These are phyloP conservation scores for Metschnikowia vanudenii DNA, from an alignment of 805 yeast species.

Conservation along the genomic window DNA sequence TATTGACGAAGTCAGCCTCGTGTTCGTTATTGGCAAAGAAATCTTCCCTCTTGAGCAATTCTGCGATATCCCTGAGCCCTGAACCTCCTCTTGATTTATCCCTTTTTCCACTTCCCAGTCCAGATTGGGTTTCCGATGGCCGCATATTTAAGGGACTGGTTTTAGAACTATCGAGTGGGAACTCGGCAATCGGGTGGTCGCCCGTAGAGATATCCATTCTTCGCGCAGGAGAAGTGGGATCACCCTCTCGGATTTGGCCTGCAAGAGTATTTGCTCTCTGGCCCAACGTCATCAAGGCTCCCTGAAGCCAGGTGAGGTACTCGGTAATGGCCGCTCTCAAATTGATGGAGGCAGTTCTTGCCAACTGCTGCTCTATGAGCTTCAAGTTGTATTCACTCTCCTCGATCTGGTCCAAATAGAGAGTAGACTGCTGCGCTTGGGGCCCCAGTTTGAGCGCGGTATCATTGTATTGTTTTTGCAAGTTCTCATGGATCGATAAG, in stretches of 20 bases:
- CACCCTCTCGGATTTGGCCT: conserved; percentile 8
- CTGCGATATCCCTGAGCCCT: conserved; percentile 7
- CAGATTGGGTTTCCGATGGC: conserved; percentile 5
- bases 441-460: conserved; percentile 45
- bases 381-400: conserved; percentile 50
- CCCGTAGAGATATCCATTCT: conserved; percentile 3
- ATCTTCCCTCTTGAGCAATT: conserved; percentile 8
- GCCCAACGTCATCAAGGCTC: conserved; percentile 4
- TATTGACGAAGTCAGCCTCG: conserved; percentile 2
- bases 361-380: conserved; percentile 51
- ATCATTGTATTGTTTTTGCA: conserved; percentile 38
- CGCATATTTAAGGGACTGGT: conserved; percentile 10
- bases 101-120: conserved; percentile 5
- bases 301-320: conserved; percentile 36
- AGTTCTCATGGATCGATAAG: conserved; percentile 34
- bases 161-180: conserved; percentile 6
- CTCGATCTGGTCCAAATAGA: conserved; percentile 51
- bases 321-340: conserved; percentile 47
- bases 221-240: conserved; percentile 9
- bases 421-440: conserved; percentile 40
- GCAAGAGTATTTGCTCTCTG: conserved; percentile 7
- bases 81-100: not conserved
- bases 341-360: conserved; percentile 44
- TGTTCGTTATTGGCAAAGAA: conserved; percentile 11
- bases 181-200: conserved; percentile 7